phyloP scores from a whole-genome alignment of 2,329 filamentous ascomycete species.

The Periconia macrospinosa region DNA sequence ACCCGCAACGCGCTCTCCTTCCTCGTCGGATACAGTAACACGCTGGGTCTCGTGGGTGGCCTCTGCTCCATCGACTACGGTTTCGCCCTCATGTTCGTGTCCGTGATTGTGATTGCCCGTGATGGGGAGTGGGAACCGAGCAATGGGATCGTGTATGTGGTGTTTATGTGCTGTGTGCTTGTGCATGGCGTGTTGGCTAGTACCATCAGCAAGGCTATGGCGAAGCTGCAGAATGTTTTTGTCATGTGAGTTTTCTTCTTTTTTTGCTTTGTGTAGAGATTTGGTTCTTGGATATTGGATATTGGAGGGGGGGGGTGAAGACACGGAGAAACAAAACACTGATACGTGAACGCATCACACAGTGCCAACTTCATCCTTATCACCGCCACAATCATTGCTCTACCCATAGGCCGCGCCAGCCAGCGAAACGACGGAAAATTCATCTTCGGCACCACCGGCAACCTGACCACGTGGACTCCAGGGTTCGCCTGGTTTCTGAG shows the following conservation, averaged over 20 bases:
- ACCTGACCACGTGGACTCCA: conserved; percentile 57
- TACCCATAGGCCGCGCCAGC: conserved; percentile 24
- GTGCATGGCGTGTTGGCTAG: conserved; percentile 59
- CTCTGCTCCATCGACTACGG: conserved; percentile 65
- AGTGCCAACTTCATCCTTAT: conserved; percentile 59
- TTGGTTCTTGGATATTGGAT: no score
- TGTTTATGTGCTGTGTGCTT: conserved; percentile 58
- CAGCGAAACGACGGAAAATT: conserved; percentile 40
- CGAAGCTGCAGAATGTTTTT: conserved; percentile 59
- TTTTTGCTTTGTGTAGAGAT: background rate
- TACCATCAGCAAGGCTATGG: conserved; percentile 59
- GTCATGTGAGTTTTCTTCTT: conserved; percentile 39
- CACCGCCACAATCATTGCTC: conserved; percentile 54
- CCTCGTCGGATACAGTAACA: conserved; percentile 64
- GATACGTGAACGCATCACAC: background rate
- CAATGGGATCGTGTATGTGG: conserved; percentile 59
- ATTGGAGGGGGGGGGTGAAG: no score
- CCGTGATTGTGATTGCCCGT: conserved; percentile 59
- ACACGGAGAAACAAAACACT: no score
- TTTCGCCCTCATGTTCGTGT: conserved; percentile 61
- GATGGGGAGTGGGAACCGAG: conserved; percentile 61
- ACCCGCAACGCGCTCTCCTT: conserved; percentile 62
- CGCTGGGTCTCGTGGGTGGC: conserved; percentile 60
- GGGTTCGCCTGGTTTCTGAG: conserved; percentile 61
- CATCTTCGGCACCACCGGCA: conserved; percentile 61